phyloP scores from a whole-genome alignment of 1,139 yeast species.

The Geotrichum restrictum region DNA sequence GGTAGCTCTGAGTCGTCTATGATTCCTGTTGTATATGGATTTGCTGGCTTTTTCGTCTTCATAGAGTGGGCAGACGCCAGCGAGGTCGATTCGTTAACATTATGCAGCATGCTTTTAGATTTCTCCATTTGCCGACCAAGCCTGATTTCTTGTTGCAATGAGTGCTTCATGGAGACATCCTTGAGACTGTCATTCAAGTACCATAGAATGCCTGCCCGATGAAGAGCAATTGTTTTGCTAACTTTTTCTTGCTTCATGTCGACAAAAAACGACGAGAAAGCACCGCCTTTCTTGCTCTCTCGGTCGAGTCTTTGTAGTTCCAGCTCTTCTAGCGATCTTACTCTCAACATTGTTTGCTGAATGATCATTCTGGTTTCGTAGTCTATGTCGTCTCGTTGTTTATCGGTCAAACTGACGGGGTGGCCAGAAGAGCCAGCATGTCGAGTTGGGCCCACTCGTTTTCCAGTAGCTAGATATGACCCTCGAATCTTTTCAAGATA shows the following conservation, averaged over 20 bases:
- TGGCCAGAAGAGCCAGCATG: conserved; percentile 15
- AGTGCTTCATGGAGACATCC: conserved; percentile 36
- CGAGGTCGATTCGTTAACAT: conserved; percentile 20
- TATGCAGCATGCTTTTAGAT: conserved; percentile 31
- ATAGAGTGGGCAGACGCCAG: conserved; percentile 28
- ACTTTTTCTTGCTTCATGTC: conserved; percentile 24
- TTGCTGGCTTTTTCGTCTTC: conserved; percentile 9
- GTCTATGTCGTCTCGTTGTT: conserved; percentile 43
- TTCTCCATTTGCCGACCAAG: conserved; percentile 37
- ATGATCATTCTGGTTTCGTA: conserved; percentile 39
- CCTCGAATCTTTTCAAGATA: conserved; percentile 33
- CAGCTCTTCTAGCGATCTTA: conserved; percentile 38
- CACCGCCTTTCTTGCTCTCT: conserved; percentile 10
- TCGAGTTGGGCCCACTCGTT: conserved; percentile 12
- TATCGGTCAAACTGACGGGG: conserved; percentile 34
- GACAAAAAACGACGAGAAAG: conserved; percentile 18
- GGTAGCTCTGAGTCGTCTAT: conserved; percentile 12
- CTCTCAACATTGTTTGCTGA: conserved; percentile 37
- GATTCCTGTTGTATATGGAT: conserved; percentile 3
- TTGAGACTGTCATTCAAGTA: conserved; percentile 35
- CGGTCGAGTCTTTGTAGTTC: conserved; percentile 25
- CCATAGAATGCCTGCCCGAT: conserved; percentile 40
- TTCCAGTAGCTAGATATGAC: conserved; percentile 33
- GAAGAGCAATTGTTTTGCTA: conserved; percentile 32
- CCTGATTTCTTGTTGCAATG: conserved; percentile 40